phyloP scores from a whole-genome alignment of 2,329 filamentous ascomycete species.

The Aspergillus melleus region DNA sequence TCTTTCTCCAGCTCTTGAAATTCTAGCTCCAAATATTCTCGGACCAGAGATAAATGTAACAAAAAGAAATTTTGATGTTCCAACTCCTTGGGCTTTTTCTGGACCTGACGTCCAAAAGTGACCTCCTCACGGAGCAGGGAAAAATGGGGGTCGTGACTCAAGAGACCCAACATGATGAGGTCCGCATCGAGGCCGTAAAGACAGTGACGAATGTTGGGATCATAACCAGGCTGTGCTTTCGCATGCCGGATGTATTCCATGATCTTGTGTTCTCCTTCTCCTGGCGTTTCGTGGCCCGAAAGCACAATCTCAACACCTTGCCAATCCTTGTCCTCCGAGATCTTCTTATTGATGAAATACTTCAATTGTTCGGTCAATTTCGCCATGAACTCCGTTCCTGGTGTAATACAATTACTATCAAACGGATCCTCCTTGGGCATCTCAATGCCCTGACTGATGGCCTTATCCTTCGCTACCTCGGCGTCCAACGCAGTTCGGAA shows the following conservation, averaged over 20 bases:
- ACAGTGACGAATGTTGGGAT: slow-evolving; percentile 92
- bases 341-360: slow-evolving; percentile 99
- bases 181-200: slow-evolving; percentile 96
- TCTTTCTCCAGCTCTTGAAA: slow-evolving; percentile 87
- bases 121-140: slow-evolving; percentile 96
- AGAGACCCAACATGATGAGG: slow-evolving; percentile 94
- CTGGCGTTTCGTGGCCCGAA: slow-evolving; percentile 95
- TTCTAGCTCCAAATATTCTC: slow-evolving; percentile 94
- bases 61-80: slow-evolving; percentile 99
- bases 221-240: slow-evolving; percentile 90
- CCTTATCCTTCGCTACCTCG: slow-evolving; percentile 88
- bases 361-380: slow-evolving; percentile 91
- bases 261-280: slow-evolving; percentile 98
- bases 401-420: slow-evolving; percentile 98
- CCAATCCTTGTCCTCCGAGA: slow-evolving; percentile 96
- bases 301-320: slow-evolving; percentile 94
- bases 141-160: slow-evolving; percentile 98
- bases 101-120: slow-evolving; percentile 85
- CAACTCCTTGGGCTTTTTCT: slow-evolving; percentile 89
- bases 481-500: slow-evolving; percentile 92
- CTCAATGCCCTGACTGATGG: slow-evolving; percentile 81
- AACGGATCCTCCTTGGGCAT: slow-evolving; percentile 95
- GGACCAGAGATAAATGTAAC: slow-evolving; percentile 94
- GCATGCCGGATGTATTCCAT: slow-evolving; percentile 99
- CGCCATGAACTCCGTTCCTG: slow-evolving; percentile 95